Evolutionary conservation across 2,329 filamentous ascomycete genomes (phyloP), one percentile per base, ranked within the genome.

Genomic region (Cladosporium velox): DNA sequence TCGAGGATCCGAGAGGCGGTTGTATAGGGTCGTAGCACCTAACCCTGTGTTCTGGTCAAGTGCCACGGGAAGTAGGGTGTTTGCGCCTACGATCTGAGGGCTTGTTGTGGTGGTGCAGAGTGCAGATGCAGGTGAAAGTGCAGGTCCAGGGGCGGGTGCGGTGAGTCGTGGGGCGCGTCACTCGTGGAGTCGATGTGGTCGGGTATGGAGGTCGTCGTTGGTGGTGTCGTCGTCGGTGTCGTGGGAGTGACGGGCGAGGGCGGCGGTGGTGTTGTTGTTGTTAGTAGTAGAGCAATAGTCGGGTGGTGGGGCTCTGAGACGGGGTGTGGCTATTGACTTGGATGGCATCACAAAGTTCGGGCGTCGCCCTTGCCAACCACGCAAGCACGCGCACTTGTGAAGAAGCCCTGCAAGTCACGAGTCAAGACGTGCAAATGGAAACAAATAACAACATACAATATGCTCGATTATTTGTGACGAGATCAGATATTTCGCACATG

Each of bases 281-380:
- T n/a, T n/a, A 2, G 18, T 44, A n/a, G 15, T 8, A 10, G 14
- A 5, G 35, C n/a, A 47, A 47, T 47, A 47, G 41, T 21, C 41
- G 41, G 41, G 41, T 47, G 41, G 41, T 47, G 41, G 41, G 41
- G 41, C 41, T 47, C n/a, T 47, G n/a, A 21, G 41, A 21, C 41
- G 52, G 52, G 52, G 52, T 34, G 52, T 55, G 52, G 52, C 52
- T 32, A 32, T 21, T 30, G 52, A 32, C 28, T 55, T 55, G 52
- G 28, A 55, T 55, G 52, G 52, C 52, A 55, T 55, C 52, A 55
- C 52, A 55, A 55, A 55, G 52, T 55, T 55, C 52, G 52, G 26
- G 15, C 51, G 52, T 55, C 52, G 52, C 52, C 52, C 52, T 32
- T 55, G 52, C 52, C 52, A 55, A 55, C 52, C 49, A 28, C 1